phyloP scores from a whole-genome alignment of 2,329 filamentous ascomycete genomes.

The Juglanconis oblonga region DNA sequence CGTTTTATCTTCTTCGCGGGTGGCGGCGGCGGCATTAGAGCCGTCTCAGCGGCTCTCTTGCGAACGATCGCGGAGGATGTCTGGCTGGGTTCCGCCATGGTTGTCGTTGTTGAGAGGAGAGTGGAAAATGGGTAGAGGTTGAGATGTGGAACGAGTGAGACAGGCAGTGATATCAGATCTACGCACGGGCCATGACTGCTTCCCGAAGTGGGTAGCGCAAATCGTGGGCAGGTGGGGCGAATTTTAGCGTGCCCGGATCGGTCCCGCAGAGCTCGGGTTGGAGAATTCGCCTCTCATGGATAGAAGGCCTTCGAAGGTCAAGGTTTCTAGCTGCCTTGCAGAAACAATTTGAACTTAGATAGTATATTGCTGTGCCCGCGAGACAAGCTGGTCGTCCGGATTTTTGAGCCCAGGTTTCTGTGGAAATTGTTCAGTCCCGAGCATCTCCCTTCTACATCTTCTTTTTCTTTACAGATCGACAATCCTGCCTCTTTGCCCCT shows the following conservation, averaged over 20 bases:
- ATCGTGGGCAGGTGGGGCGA: background rate
- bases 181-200: conserved; percentile 4
- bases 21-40: conserved; percentile 86
- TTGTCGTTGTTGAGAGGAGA: background rate
- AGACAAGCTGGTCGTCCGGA: background rate
- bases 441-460: background rate
- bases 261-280: background rate
- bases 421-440: background rate
- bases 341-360: background rate
- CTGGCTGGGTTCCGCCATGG: conserved; percentile 11
- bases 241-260: background rate
- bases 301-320: conserved; percentile 9
- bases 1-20: conserved; percentile 86
- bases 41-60: conserved; percentile 61
- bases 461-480: background rate
- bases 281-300: conserved; percentile 5
- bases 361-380: background rate
- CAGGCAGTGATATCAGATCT: background rate
- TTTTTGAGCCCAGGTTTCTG: background rate
- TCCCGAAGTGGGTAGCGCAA: background rate
- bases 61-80: conserved; percentile 60
- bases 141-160: background rate
- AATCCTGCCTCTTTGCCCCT: conserved; percentile 4
- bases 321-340: background rate
- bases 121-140: background rate